Evolutionary conservation across 2,329 filamentous ascomycete species (phyloP).

Genomic region (Bipolaris sorokiniana): DNA sequence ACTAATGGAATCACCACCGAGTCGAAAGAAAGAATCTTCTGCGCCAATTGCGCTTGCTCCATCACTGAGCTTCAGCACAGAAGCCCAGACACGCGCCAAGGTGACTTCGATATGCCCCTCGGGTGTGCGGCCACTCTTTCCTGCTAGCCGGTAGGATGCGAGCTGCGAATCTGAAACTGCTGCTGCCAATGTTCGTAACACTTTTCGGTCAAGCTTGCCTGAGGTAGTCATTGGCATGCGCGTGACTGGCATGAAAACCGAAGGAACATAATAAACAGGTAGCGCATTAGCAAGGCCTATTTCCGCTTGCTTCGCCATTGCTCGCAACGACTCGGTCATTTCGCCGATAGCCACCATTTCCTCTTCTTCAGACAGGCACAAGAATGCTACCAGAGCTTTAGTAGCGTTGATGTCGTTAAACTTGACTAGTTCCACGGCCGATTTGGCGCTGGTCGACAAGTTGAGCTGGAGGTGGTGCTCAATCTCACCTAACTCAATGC

Average conservation of each 20-base stretch:
- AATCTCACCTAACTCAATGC: conserved; percentile 55
- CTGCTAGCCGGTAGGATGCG: conserved; percentile 34
- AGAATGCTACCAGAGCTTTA: conserved; percentile 39
- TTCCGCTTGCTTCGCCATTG: conserved; percentile 33
- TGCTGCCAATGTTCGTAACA: conserved; percentile 46
- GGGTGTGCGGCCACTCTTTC: conserved; percentile 40
- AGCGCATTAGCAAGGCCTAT: conserved; percentile 38
- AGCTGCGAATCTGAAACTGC: conserved; percentile 39
- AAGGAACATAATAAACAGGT: conserved; percentile 54
- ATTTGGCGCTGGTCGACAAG: conserved; percentile 47
- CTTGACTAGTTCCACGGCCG: conserved; percentile 52
- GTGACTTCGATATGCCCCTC: conserved; percentile 29
- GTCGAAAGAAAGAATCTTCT: conserved; percentile 55
- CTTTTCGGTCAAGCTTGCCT: conserved; percentile 52
- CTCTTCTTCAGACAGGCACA: conserved; percentile 39
- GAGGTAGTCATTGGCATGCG: conserved; percentile 52
- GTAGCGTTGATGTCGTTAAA: conserved; percentile 32
- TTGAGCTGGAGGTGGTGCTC: conserved; percentile 52
- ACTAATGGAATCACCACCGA: conserved; percentile 56
- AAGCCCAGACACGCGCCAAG: conserved; percentile 48
- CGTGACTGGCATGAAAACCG: conserved; percentile 52
- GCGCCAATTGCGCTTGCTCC: conserved; percentile 47
- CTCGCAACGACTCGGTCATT: conserved; percentile 29
- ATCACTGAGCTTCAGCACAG: conserved; percentile 46
- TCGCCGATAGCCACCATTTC: conserved; percentile 26